Evolutionary conservation across 1,139 yeast genomes (phyloP).

Genomic region (Saccharomyces hybrid): DNA sequence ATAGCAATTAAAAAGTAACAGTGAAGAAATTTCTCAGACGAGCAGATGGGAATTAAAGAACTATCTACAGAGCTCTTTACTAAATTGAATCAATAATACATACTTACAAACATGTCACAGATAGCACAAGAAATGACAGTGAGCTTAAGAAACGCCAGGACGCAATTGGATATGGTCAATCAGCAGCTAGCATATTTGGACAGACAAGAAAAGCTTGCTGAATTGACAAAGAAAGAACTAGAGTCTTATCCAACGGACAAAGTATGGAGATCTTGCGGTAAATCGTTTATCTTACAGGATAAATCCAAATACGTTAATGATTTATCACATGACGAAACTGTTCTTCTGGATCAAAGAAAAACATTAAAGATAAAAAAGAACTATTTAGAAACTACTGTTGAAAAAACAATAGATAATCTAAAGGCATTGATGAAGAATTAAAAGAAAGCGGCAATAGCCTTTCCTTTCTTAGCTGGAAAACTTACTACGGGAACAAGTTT

Average conservation of each 20-base stretch:
- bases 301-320: conserved; percentile 44
- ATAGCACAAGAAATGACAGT: conserved; percentile 51
- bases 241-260: conserved; percentile 37
- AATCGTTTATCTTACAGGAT: conserved; percentile 47
- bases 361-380: conserved; percentile 60
- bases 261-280: conserved; percentile 86
- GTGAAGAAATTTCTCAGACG: not conserved
- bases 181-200: conserved; percentile 51
- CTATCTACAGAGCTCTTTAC: not conserved
- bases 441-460: not conserved
- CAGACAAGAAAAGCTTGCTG: conserved; percentile 52
- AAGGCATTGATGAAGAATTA: conserved; percentile 17
- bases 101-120: conserved; percentile 12
- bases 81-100: not conserved
- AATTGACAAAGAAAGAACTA: conserved; percentile 50
- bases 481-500: conserved; percentile 1
- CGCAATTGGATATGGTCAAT: conserved; percentile 58
- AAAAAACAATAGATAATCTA: conserved; percentile 62
- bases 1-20: not conserved
- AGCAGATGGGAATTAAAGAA: not conserved
- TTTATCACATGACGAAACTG: conserved; percentile 46
- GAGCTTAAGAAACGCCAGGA: conserved; percentile 50
- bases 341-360: conserved; percentile 50
- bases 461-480: not conserved
- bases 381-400: conserved; percentile 70